Evolutionary conservation across 2,329 filamentous ascomycete genomes (phyloP).

Genomic region (Plenodomus tracheiphilus): DNA sequence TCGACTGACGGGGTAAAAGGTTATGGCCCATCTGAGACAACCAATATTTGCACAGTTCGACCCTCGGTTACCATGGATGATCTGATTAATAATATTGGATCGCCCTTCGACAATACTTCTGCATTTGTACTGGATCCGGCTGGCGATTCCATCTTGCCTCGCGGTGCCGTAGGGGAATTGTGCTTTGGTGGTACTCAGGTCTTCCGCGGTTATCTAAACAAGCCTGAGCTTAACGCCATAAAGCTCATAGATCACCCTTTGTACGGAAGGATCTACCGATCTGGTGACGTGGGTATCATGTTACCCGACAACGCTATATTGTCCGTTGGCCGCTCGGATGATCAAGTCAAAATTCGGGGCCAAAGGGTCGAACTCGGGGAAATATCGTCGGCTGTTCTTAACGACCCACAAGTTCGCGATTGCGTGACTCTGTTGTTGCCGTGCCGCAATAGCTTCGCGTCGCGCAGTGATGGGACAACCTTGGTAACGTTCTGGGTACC

Average conservation of each 20-base stretch:
- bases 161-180: conserved; percentile 77
- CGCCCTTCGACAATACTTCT: conserved; percentile 74
- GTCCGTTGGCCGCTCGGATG: conserved; percentile 73
- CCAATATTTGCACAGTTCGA: conserved; percentile 82
- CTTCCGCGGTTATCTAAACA: conserved; percentile 71
- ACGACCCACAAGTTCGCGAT: conserved; percentile 57
- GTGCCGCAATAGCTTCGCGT: too few species aligned
- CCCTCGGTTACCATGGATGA: conserved; percentile 60
- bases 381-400: conserved; percentile 66
- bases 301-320: conserved; percentile 75
- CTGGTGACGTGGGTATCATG: conserved; percentile 80
- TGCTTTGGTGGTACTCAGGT: conserved; percentile 88
- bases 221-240: conserved; percentile 61
- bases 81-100: conserved; percentile 75
- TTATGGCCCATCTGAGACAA: conserved; percentile 84
- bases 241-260: conserved; percentile 71
- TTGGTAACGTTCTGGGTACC: conserved; percentile 73
- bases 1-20: conserved; percentile 43
- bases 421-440: conserved; percentile 66
- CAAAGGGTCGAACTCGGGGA: conserved; percentile 79
- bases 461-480: conserved; percentile 53
- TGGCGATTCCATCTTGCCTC: conserved; percentile 56
- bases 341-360: conserved; percentile 80
- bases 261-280: conserved; percentile 77
- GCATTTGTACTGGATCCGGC: conserved; percentile 62